Evolutionary conservation across 345 rosid genomes (phyloP).

Genomic region (Brassica rapa): DNA sequence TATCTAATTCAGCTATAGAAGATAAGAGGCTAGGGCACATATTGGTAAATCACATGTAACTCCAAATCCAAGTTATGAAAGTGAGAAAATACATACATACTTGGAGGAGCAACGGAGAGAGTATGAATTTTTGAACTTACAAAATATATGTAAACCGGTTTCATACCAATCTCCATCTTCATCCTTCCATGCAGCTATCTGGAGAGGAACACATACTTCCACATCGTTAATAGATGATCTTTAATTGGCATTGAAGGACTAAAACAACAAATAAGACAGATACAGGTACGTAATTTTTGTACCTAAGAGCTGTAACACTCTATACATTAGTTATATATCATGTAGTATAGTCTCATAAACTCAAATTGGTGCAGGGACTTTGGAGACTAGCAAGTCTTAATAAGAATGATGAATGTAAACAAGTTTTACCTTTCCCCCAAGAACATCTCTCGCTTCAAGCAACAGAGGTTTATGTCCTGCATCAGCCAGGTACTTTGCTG

Average conservation of each 20-base stretch:
- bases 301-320: conserved; percentile 7
- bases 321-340: background rate
- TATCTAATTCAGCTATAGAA: background rate
- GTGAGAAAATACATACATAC: background rate
- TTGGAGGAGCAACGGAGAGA: background rate
- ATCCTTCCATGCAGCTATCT: conserved; percentile 98
- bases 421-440: conserved; percentile 85
- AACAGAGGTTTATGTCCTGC: conserved; percentile 87
- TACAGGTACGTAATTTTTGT: background rate
- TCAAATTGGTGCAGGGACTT: background rate
- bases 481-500: conserved; percentile 93
- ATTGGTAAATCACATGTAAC: background rate
- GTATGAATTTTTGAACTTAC: conserved; percentile 48
- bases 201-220: conserved; percentile 24
- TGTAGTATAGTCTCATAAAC: background rate
- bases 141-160: conserved; percentile 92
- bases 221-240: background rate
- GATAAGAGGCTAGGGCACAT: background rate
- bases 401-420: background rate
- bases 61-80: background rate
- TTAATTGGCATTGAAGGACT: no score
- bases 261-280: background rate
- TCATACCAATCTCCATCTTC: conserved; percentile 94
- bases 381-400: background rate
- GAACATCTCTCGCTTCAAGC: conserved; percentile 88